These are phyloP conservation scores for Globisporangium polare DNA, from an alignment of 352 stramenopile genomes.

Conservation along the genomic window DNA sequence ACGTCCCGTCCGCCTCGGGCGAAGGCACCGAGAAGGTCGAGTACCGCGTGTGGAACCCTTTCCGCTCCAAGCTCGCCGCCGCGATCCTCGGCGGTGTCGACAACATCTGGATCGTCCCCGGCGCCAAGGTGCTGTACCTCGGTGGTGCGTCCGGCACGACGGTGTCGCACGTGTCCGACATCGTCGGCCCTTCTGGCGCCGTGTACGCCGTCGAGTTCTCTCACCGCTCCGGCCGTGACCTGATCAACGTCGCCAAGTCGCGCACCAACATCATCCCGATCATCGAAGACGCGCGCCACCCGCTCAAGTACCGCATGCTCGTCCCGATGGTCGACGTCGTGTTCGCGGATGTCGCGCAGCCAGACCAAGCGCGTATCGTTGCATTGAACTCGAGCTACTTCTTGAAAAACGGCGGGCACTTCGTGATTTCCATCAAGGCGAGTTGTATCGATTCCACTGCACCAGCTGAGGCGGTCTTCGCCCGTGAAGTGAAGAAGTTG, in stretches of 20 bases:
- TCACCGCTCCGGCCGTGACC: slow-evolving; percentile 96
- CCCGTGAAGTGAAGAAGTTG: slow-evolving; percentile 96
- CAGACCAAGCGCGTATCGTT: slow-evolving; percentile 99
- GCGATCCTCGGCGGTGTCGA: slow-evolving; percentile 98
- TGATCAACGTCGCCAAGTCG: slow-evolving; percentile 99
- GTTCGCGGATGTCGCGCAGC: slow-evolving; percentile 99
- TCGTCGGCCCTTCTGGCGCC: slow-evolving; percentile 95
- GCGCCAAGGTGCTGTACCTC: slow-evolving; percentile 98
- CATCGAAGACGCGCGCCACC: slow-evolving; percentile 98
- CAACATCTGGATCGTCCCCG: slow-evolving; percentile 98
- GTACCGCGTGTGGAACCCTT: slow-evolving; percentile 99
- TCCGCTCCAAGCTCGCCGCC: slow-evolving; percentile 98
- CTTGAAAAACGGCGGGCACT: slow-evolving; percentile 99
- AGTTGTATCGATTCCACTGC: slow-evolving; percentile 99
- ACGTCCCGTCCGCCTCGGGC: slow-evolving; percentile 88
- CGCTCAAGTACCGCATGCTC: slow-evolving; percentile 98
- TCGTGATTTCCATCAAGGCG: slow-evolving; percentile 99
- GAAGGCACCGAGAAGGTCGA: slow-evolving; percentile 96
- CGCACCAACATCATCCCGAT: slow-evolving; percentile 99
- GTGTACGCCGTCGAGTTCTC: slow-evolving; percentile 99
- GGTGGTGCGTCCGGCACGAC: slow-evolving; percentile 98
- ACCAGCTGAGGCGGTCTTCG: slow-evolving; percentile 97
- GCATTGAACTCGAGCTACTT: slow-evolving; percentile 99
- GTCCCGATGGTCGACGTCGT: slow-evolving; percentile 99
- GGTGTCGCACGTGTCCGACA: slow-evolving; percentile 99